Evolutionary conservation across 352 stramenopile genomes (phyloP), one percentile per base, ranked within the genome.

Genomic region (Globisporangium ultimum): DNA sequence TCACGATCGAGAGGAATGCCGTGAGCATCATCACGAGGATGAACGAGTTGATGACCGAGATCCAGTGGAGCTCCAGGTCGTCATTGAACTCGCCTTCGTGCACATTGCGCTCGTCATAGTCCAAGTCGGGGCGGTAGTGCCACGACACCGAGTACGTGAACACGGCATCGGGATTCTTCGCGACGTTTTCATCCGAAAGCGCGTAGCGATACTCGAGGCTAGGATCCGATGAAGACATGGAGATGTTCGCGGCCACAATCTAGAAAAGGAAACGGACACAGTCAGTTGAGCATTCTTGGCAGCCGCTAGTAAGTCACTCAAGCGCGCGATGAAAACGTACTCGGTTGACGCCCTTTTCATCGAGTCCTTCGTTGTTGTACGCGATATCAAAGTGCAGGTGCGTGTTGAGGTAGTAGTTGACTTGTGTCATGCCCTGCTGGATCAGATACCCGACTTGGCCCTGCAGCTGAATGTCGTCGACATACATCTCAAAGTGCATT

Each of bases 11-110:
- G 49, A 99, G 78, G 64, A 99, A 98, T 2, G 85, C 89, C 11
- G 91, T 97, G n/a, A 99, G 83, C 54, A 99, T 88, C 63, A 99
- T 86, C 10, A 99, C 97, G 41, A 99, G 76, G 32, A 99, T 95
- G 63, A 98, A 98, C 60, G 93, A 98, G 70, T 99, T 99, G 76
- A 99, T 98, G 68, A 99, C 98, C 17, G 90, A 98, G 47, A 99
- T 88, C 97, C 97, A 99, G 75, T 99, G 97, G 61, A 99, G 97
- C 74, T 96, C 80, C 24, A 91, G 65, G 58, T 90, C 78, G 57
- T 89, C 76, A 34, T 71, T 51, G 48, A 74, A 62, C 14, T 67
- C 60, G 38, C 78, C 73, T 84, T 92, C 79, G 89, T 87, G 45
- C 67, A 89, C 59, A 66, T 97, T 97, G 48, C 96, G 84, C 56